Base-by-base conservation (phyloP, 2,329 filamentous ascomycete genomes). In the Claviceps capensis region DNA sequence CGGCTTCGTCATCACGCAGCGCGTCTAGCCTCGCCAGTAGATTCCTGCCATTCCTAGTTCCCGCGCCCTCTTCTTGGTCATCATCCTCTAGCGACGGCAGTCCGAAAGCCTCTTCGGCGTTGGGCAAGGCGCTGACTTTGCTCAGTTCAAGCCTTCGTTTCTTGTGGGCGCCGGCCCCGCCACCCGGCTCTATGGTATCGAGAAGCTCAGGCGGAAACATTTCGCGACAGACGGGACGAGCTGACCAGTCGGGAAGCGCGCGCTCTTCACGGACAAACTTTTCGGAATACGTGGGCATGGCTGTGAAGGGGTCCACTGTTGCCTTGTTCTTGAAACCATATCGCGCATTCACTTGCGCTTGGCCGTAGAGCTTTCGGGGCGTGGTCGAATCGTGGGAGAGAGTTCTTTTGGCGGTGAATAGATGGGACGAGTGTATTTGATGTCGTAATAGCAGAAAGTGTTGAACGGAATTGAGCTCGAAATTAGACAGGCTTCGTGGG, bases 131-230 rank as follows among this genome's bases (percentile, higher is more conserved):
- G 47, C 67, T 75, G 34, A 77, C 70, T 22, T 63, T 70, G 37
- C 69, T 73, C 48, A 78, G 62, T 49, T 73, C 69, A 38, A 77
- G 64, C 45, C 65, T 66, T 40, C 68, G 72, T 73, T 59, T 73
- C 67, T 67, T 72, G 45, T 61, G 62, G 13, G 59, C 62, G 37
- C 67, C 67, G n/a, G 55, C 57, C 42, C 62, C 61, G 42, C 62
- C 62, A 13, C 51, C 61, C 41, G 75, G 75, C 52, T 79, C 76
- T 16, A 81, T 66, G 0, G 75, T 79, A 22, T 70, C 67, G 62
- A 77, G 74, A 22, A 82, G 68, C 64, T 81, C 78, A 41, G 69
- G 59, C 0, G 78, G 78, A 61, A 81, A 81, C 52, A 81, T 69
- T 49, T 77, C 74, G 47, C 67, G 67, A 54, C 69, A 74, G 54